phyloP scores from a whole-genome alignment of 768 basidiomycete genomes.

The Albatrellus ellisii region DNA sequence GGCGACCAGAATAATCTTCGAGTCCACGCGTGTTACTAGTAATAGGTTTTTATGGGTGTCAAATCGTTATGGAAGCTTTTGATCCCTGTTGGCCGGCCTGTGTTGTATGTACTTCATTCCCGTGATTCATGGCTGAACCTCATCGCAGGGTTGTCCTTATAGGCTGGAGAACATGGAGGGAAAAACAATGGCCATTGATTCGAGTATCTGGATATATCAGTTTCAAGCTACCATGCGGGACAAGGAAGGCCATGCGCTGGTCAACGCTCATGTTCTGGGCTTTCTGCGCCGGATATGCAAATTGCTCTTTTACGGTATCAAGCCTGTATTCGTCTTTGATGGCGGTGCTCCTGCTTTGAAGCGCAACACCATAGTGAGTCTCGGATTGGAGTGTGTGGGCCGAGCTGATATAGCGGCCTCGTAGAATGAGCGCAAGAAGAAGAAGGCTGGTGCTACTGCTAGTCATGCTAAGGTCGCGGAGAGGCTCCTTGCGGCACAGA shows the following conservation, averaged over 20 bases:
- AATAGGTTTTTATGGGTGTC: constrained; percentile 99
- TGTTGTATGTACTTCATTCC: constrained; percentile 45
- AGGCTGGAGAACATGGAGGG: constrained; percentile 89
- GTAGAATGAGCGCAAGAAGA: constrained; percentile 77
- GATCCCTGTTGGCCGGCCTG: constrained; percentile 86
- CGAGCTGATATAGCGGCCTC: constrained; percentile 6
- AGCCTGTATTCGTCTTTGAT: constrained; percentile 98
- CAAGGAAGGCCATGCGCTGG: constrained; percentile 81
- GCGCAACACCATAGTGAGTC: constrained; percentile 71
- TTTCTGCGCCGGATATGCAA: constrained; percentile 87
- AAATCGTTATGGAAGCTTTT: constrained; percentile 92
- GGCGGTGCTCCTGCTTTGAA: constrained; percentile 91
- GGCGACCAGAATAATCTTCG: too few relatives aligned
- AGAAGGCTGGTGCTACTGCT: constrained; percentile 81
- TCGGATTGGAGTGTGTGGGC: too few relatives aligned
- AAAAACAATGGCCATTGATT: constrained; percentile 94
- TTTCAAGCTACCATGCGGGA: constrained; percentile 99
- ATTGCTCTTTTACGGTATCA: constrained; percentile 92
- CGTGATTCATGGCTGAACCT: neutral
- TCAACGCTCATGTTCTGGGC: constrained; percentile 90
- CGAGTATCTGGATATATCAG: constrained; percentile 99
- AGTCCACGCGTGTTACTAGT: too few relatives aligned
- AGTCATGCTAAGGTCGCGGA: constrained; percentile 85
- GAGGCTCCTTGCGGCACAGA: constrained; percentile 82
- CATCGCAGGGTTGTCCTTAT: neutral